Conservation (phyloP, 345 rosid genomes). For the Euphorbia peplus region DNA sequence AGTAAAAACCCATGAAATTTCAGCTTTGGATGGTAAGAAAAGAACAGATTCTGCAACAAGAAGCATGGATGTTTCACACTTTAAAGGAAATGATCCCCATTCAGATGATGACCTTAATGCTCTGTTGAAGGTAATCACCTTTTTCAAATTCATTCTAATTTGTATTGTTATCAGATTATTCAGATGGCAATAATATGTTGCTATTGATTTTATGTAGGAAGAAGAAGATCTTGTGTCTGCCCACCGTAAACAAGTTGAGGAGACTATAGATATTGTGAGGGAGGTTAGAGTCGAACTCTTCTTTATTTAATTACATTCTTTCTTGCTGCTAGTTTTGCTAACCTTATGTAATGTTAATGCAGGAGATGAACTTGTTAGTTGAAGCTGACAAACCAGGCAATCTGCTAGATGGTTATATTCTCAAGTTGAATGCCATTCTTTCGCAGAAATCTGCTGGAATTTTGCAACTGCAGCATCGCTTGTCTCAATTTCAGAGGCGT, state of each 20-base stretch:
- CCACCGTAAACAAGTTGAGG: conserved; percentile 54
- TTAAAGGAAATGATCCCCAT: conserved; percentile 21
- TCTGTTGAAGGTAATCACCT: conserved; percentile 38
- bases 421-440: conserved; percentile 48
- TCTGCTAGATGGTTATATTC: conserved; percentile 48
- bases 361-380: conserved; percentile 63
- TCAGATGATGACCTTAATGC: conserved; percentile 49
- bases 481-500: conserved; percentile 52
- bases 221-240: conserved; percentile 61
- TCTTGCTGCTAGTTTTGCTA: not conserved
- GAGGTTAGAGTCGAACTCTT: conserved; percentile 35
- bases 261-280: conserved; percentile 46
- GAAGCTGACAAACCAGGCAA: conserved; percentile 67
- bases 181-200: not conserved
- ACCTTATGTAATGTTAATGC: conserved; percentile 15
- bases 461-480: conserved; percentile 41
- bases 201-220: conserved; percentile 37
- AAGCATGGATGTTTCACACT: conserved; percentile 20
- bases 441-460: conserved; percentile 62
- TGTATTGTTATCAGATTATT: not conserved
- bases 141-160: not conserved
- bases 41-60: conserved; percentile 22
- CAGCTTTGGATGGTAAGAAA: conserved; percentile 24
- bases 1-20: conserved; percentile 25
- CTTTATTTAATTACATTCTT: not conserved